These are phyloP conservation scores for Chlorella sp. DNA, from an alignment of 139 green algal genomes.

Conservation along the genomic window DNA sequence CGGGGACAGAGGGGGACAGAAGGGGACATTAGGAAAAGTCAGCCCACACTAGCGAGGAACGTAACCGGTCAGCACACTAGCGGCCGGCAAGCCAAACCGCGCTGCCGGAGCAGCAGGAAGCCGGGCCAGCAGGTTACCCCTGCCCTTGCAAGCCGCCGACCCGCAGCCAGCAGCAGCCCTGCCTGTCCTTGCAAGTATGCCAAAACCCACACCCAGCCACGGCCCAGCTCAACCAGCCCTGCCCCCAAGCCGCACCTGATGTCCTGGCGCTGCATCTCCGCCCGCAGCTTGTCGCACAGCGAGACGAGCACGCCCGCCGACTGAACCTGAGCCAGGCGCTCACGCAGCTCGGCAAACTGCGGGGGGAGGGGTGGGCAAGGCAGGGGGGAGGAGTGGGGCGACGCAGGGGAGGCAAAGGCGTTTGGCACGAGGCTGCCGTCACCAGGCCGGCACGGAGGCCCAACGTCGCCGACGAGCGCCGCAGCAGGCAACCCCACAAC, in stretches of 20 bases:
- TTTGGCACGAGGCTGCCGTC: no score
- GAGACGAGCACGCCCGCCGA: conserved; percentile 23
- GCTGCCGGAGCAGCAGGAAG: neutral
- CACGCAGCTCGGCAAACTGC: conserved; percentile 34
- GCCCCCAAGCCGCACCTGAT: conserved; percentile 35
- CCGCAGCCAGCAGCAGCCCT: neutral
- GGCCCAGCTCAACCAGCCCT: no score
- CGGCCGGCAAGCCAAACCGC: no score
- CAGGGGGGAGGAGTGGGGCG: neutral
- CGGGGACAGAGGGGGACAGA: conserved; percentile 8
- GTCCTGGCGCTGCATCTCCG: conserved; percentile 41
- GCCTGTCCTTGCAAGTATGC: neutral
- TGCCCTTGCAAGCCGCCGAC: no score
- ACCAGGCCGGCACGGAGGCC: no score
- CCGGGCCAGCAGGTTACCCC: no score
- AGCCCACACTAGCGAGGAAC: neutral
- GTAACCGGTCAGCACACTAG: neutral
- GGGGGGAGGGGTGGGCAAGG: neutral
- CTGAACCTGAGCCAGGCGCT: conserved; percentile 27
- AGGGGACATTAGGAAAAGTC: neutral
- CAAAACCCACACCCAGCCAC: no score
- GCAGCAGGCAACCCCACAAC: no score
- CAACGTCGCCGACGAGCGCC: no score
- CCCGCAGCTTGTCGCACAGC: conserved; percentile 42
- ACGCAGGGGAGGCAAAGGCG: neutral